Conservation (phyloP, 352 stramenopile genomes). For the Phytophthora pisi region DNA sequence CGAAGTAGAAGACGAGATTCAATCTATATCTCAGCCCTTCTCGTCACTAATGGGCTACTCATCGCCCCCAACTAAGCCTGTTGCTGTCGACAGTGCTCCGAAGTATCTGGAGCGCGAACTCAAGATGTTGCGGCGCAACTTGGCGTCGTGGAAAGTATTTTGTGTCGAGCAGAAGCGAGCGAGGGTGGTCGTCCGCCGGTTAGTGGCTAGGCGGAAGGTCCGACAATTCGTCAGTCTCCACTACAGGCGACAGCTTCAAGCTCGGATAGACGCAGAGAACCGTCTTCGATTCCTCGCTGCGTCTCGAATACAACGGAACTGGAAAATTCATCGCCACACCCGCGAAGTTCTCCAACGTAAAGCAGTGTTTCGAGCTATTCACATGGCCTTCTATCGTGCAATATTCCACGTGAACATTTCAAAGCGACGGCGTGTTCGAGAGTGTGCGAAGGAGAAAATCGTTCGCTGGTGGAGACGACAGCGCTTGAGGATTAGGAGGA, state of each 20-base stretch:
- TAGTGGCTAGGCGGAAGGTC: conserved; percentile 36
- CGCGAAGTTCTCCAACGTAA: neutral
- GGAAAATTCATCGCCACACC: conserved; percentile 20
- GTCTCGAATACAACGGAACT: conserved; percentile 38
- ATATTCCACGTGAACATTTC: conserved; percentile 46
- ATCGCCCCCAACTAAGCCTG: neutral
- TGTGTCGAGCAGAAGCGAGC: conserved; percentile 25
- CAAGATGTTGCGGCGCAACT: conserved; percentile 69
- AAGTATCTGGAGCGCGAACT: conserved; percentile 67
- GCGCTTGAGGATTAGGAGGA: conserved; percentile 16
- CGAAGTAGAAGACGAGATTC: conserved; percentile 35
- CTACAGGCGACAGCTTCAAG: conserved; percentile 14
- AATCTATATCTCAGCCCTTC: conserved; percentile 18
- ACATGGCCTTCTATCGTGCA: conserved; percentile 53
- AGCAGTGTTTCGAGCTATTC: conserved; percentile 40
- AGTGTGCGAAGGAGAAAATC: conserved; percentile 41
- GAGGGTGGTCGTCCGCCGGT: conserved; percentile 30
- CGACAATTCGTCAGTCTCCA: conserved; percentile 30
- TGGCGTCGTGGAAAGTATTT: conserved; percentile 45
- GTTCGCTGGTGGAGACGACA: conserved; percentile 52
- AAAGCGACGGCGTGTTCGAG: conserved; percentile 24
- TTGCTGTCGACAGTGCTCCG: conserved; percentile 9
- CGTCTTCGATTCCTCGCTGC: conserved; percentile 11
- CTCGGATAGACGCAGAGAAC: conserved; percentile 13
- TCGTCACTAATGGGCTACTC: conserved; percentile 16